Conservation (phyloP, 805 yeast genomes). For the Yamadazyma sp. region DNA sequence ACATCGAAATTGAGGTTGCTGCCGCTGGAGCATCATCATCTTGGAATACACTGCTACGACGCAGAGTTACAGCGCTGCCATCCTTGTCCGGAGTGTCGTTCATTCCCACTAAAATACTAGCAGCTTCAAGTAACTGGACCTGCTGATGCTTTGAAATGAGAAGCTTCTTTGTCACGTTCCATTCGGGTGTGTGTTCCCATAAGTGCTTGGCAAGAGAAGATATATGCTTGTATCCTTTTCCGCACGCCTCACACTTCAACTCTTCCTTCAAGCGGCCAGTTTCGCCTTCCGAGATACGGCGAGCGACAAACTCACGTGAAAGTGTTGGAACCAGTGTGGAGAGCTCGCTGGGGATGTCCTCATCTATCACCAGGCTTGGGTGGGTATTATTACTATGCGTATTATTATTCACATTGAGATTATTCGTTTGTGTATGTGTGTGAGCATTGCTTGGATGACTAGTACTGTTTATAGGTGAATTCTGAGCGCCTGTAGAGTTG, state of each 20-base stretch:
- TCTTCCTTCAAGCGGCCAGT: conserved; percentile 82
- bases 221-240: conserved; percentile 87
- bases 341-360: conserved; percentile 15
- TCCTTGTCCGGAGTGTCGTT: conserved; percentile 12
- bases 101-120: conserved; percentile 75
- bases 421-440: too few relatives aligned
- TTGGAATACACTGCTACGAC: conserved; percentile 16
- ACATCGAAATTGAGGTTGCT: conserved; percentile 5
- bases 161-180: conserved; percentile 83
- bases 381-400: too few relatives aligned
- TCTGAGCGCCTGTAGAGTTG: too few relatives aligned
- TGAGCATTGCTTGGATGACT: too few relatives aligned
- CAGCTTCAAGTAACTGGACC: conserved; percentile 78
- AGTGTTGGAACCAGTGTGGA: conserved; percentile 43
- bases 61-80: not conserved
- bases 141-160: conserved; percentile 86
- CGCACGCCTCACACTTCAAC: conserved; percentile 85
- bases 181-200: conserved; percentile 95
- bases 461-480: too few relatives aligned
- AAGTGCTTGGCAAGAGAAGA: conserved; percentile 84
- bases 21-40: conserved; percentile 12
- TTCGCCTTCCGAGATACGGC: conserved; percentile 84
- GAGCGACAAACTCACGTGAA: conserved; percentile 69
- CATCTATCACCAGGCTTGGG: conserved; percentile 5
- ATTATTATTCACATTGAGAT: too few relatives aligned